phyloP scores from a whole-genome alignment of 441 rosid genomes.

The Geranium incanum region DNA sequence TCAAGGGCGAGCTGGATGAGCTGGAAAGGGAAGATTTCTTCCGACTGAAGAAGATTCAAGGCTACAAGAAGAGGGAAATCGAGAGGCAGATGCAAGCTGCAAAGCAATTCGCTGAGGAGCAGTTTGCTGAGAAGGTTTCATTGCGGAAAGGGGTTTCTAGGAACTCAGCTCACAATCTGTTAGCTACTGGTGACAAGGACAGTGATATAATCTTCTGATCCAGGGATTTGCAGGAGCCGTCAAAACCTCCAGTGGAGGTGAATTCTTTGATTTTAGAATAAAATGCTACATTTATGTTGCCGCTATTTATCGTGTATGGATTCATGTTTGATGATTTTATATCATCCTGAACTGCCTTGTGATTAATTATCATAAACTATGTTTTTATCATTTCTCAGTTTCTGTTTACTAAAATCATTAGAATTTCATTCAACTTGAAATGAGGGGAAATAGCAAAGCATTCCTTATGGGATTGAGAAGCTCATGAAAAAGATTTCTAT shows the following conservation, averaged over 20 bases:
- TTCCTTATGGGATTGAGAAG: too few species aligned
- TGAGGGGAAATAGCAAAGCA: neutral
- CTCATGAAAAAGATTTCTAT: too few species aligned
- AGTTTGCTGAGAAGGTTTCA: conserved; percentile 25
- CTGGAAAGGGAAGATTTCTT: too few species aligned
- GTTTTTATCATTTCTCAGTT: neutral
- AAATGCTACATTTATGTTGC: conserved; percentile 3
- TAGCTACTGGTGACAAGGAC: conserved; percentile 20
- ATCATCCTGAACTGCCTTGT: neutral
- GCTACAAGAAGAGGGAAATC: too few species aligned
- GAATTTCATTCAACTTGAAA: too few species aligned
- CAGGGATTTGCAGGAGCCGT: neutral
- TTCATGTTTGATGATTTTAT: neutral
- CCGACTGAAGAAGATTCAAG: too few species aligned
- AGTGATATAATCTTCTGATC: conserved; percentile 22
- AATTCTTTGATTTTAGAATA: conserved; percentile 3
- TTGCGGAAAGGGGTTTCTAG: conserved; percentile 22
- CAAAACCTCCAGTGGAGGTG: neutral
- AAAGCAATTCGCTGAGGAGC: conserved; percentile 22
- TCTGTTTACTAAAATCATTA: neutral
- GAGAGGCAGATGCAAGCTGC: conserved; percentile 9
- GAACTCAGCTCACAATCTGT: conserved; percentile 19
- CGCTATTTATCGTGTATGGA: neutral
- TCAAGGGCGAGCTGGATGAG: too few species aligned
- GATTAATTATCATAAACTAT: neutral